Evolutionary conservation across 208 protist genomes (phyloP).

Genomic region (Acanthamoeba triangularis): DNA sequence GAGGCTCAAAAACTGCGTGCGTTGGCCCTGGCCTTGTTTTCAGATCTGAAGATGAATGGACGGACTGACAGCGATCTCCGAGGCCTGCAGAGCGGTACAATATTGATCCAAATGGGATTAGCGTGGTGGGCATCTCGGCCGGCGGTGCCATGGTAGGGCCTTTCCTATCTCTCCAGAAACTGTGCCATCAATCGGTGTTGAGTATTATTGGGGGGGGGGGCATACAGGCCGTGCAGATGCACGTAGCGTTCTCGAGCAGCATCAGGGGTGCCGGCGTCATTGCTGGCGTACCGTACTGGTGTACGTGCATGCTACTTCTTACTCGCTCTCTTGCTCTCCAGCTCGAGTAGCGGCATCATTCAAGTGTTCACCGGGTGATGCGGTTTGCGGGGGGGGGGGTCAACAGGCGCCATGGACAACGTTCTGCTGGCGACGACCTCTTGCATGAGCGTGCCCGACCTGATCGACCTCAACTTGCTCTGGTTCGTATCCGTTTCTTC

Average conservation of each 20-base stretch:
- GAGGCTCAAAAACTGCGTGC: neutral
- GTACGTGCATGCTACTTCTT: neutral
- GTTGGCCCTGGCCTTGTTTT: neutral
- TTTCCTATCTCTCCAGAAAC: neutral
- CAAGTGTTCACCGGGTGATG: neutral
- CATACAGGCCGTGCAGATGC: conserved; percentile 39
- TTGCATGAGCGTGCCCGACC: conserved; percentile 20
- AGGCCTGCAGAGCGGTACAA: neutral
- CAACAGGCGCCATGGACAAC: conserved; percentile 37
- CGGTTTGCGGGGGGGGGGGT: neutral
- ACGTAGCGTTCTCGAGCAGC: conserved; percentile 10
- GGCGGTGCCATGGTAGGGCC: conserved; percentile 17
- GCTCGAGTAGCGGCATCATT: neutral
- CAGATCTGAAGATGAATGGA: neutral
- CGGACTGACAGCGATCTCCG: neutral
- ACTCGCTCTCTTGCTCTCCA: too few relatives aligned
- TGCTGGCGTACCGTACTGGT: conserved; percentile 44
- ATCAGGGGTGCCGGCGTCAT: conserved; percentile 45
- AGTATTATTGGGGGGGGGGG: neutral
- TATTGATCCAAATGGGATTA: neutral
- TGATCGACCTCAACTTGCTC: conserved; percentile 54
- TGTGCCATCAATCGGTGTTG: neutral
- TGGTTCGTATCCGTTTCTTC: neutral
- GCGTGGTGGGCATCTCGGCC: conserved; percentile 10
- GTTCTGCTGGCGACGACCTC: neutral